Percentiles rank a stretch among this genome's conserved stretches.
These are phyloP conservation scores for Cordyceps farinosa DNA, from an alignment of 2,329 filamentous ascomycete species.

Conservation along the genomic window DNA sequence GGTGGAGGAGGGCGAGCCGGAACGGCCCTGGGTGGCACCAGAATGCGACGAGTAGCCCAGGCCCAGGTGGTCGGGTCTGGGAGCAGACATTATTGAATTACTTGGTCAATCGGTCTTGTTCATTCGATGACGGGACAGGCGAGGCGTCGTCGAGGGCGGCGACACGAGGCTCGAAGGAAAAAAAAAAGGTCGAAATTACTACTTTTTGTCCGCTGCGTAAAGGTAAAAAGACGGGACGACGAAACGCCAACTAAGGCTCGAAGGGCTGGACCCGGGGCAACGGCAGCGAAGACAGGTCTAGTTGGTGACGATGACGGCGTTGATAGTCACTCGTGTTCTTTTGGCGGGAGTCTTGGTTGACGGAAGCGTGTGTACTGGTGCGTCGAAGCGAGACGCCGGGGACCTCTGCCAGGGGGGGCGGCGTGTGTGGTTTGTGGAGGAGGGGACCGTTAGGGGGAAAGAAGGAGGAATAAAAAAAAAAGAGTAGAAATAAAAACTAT, in stretches of 20 bases:
- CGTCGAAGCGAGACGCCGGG: slow-evolving; percentile 4
- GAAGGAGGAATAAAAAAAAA: slow-evolving; percentile 10
- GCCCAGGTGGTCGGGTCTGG: slow-evolving; percentile 81
- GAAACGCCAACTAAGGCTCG: not conserved
- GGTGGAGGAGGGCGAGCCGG: slow-evolving; percentile 73
- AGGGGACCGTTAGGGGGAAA: slow-evolving; percentile 6
- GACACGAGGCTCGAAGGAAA: not conserved
- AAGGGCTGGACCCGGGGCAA: not conserved
- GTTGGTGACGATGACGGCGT: not conserved
- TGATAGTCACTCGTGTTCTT: not conserved
- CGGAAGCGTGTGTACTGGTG: not conserved
- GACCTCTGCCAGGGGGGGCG: not conserved
- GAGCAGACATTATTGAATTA: slow-evolving; percentile 81
- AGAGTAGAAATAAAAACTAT: slow-evolving; percentile 14
- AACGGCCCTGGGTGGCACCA: slow-evolving; percentile 60
- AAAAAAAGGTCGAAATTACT: slow-evolving; percentile 1
- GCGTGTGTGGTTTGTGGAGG: not conserved
- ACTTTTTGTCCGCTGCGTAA: slow-evolving; percentile 1
- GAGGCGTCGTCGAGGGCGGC: not conserved
- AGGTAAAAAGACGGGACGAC: not conserved
- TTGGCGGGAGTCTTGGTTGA: not conserved
- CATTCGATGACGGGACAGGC: not conserved
- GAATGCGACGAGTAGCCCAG: slow-evolving; percentile 74
- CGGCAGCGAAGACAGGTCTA: not conserved
- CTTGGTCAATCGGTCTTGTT: not conserved